Evolutionary conservation across 495 filamentous ascomycete species (phyloP).

Genomic region (Achaetomiella virescens): DNA sequence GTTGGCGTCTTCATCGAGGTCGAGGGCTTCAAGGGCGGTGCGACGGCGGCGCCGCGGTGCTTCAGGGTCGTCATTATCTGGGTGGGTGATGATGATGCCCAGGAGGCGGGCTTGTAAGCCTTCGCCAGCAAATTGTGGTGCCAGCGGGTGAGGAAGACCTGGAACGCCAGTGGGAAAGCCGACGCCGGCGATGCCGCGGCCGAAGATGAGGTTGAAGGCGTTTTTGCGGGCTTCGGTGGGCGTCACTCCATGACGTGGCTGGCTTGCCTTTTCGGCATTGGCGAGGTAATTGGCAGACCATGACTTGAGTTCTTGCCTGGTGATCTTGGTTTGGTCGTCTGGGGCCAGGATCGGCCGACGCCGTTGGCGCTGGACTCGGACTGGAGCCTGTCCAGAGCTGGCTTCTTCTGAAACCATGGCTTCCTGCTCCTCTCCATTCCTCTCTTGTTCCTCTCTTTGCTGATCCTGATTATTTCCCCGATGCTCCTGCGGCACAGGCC

Average conservation of each 20-base stretch:
- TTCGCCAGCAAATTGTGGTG: slow-evolving; percentile 33
- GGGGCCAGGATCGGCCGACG: slow-evolving; percentile 23
- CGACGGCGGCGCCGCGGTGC: slow-evolving; percentile 17
- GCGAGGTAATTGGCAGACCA: slow-evolving; percentile 55
- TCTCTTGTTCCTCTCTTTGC: not conserved
- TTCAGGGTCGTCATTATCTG: slow-evolving; percentile 19
- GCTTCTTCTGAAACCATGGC: slow-evolving; percentile 16
- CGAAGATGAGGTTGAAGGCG: slow-evolving; percentile 40
- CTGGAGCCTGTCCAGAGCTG: slow-evolving; percentile 16
- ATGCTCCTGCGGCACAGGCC: not conserved
- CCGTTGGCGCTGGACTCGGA: slow-evolving; percentile 21
- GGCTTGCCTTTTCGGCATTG: slow-evolving; percentile 43
- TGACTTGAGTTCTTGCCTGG: slow-evolving; percentile 48
- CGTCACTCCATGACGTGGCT: slow-evolving; percentile 10
- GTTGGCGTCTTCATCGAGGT: slow-evolving; percentile 19
- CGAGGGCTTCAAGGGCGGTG: slow-evolving; percentile 20
- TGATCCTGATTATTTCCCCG: too few relatives aligned
- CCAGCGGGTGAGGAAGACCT: slow-evolving; percentile 31
- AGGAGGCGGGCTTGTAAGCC: slow-evolving; percentile 23
- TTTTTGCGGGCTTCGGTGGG: slow-evolving; percentile 38
- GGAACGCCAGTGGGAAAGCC: slow-evolving; percentile 26
- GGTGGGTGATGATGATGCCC: slow-evolving; percentile 17
- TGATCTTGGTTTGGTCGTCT: slow-evolving; percentile 45
- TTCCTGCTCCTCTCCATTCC: slow-evolving; percentile 14
- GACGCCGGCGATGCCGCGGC: slow-evolving; percentile 36